Conservation (phyloP, 2,329 filamentous ascomycete species). For the Tolypocladium tundrense region DNA sequence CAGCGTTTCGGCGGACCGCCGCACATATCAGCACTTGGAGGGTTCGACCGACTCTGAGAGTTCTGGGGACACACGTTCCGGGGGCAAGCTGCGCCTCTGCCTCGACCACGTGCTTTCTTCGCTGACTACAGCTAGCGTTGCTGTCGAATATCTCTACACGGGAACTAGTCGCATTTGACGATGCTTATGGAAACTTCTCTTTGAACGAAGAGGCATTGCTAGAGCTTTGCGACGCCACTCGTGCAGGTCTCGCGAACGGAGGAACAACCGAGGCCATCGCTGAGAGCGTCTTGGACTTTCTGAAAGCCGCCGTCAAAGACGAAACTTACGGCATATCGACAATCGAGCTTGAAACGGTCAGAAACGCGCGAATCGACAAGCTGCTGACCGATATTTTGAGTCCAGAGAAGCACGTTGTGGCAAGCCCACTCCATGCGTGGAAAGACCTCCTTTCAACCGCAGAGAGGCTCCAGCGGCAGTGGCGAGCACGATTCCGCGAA, state of each 20-base stretch:
- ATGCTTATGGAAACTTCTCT: neutral
- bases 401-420: slow-evolving; percentile 14
- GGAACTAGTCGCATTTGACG: slow-evolving; percentile 6
- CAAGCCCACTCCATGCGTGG: slow-evolving; percentile 18
- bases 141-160: neutral
- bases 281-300: slow-evolving; percentile 26
- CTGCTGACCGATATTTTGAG: slow-evolving; percentile 30
- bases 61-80: neutral
- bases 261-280: slow-evolving; percentile 20
- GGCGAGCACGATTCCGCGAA: slow-evolving; percentile 33
- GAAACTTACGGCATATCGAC: slow-evolving; percentile 22
- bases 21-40: neutral
- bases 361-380: slow-evolving; percentile 30
- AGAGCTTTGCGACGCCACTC: slow-evolving; percentile 31
- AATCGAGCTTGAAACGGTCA: slow-evolving; percentile 29
- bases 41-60: neutral
- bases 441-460: slow-evolving; percentile 24
- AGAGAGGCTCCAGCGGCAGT: slow-evolving; percentile 28
- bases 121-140: neutral
- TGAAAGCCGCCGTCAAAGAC: slow-evolving; percentile 26
- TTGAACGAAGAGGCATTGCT: slow-evolving; percentile 15
- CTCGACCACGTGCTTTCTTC: neutral
- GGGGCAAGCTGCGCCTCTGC: neutral
- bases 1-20: neutral
- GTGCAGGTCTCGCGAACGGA: slow-evolving; percentile 21